Conservation (phyloP, 441 rosid species). For the Gossypium trilobum region DNA sequence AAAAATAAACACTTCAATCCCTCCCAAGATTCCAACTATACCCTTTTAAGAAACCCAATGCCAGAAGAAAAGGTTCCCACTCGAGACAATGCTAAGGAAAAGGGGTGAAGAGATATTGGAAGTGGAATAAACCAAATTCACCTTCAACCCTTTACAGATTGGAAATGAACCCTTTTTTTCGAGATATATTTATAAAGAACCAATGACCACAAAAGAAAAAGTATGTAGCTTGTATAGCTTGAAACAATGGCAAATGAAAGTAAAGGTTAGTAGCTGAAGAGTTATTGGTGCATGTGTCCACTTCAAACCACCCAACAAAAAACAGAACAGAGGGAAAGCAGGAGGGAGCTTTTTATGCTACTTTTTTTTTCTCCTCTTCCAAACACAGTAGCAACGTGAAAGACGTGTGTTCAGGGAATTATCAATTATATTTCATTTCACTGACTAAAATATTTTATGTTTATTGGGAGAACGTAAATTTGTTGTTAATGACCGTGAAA, state of each 20-base stretch:
- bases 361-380: neutral
- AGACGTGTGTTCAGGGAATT: conserved; percentile 22
- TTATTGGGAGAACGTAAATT: too few species aligned
- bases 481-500: too few species aligned
- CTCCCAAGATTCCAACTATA: conserved; percentile 6
- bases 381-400: conserved; percentile 23
- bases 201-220: neutral
- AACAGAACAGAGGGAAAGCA: neutral
- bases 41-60: conserved; percentile 2
- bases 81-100: neutral
- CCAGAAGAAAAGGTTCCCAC: neutral
- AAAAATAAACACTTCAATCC: neutral
- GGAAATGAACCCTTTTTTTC: neutral
- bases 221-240: neutral
- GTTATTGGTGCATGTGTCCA: conserved; percentile 16
- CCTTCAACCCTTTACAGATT: neutral
- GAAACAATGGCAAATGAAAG: neutral
- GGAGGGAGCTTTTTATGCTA: neutral
- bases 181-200: neutral
- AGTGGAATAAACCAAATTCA: neutral
- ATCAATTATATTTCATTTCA: neutral
- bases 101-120: neutral
- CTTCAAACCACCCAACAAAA: neutral
- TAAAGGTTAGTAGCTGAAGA: neutral
- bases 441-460: neutral